These are phyloP conservation scores for Macroventuria anomochaeta DNA, from an alignment of 2,329 filamentous ascomycete genomes.

Conservation along the genomic window DNA sequence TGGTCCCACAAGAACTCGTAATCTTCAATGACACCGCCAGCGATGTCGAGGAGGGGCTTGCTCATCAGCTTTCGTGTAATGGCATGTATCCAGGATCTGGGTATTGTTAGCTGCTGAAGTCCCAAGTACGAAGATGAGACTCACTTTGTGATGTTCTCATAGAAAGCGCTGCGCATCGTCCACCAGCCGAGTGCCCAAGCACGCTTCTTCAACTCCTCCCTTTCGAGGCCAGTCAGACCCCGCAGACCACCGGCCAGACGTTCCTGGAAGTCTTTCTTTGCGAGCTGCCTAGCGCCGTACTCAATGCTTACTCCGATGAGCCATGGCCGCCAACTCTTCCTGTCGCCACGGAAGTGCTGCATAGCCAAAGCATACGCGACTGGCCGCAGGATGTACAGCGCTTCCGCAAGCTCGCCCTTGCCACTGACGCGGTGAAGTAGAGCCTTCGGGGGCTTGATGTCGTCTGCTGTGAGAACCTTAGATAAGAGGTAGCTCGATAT, in stretches of 20 bases:
- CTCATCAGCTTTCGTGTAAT: constrained; percentile 73
- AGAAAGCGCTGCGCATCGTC: constrained; percentile 95
- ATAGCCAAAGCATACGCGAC: constrained; percentile 85
- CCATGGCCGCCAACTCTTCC: constrained; percentile 91
- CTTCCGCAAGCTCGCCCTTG: constrained; percentile 82
- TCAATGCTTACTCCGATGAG: constrained; percentile 83
- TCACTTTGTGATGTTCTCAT: constrained; percentile 83
- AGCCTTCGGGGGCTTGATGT: constrained; percentile 89
- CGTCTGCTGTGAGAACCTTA: constrained; percentile 91
- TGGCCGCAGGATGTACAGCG: constrained; percentile 90
- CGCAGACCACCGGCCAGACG: constrained; percentile 73
- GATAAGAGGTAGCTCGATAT: constrained; percentile 87
- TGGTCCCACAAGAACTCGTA: constrained; percentile 99
- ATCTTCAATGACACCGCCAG: constrained; percentile 87
- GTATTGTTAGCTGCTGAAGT: constrained; percentile 24
- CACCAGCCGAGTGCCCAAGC: constrained; percentile 95
- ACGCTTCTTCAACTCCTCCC: constrained; percentile 85
- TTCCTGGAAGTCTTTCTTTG: constrained; percentile 69
- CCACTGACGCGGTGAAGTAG: constrained; percentile 78
- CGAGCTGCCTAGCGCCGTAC: constrained; percentile 85
- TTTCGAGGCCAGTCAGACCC: constrained; percentile 81
- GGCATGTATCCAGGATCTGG: constrained; percentile 67
- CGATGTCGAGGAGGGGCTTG: constrained; percentile 77
- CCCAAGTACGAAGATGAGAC: constrained; percentile 24
- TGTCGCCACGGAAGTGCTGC: constrained; percentile 72